These are phyloP conservation scores for Psilocybe tampanensis DNA, from an alignment of 768 basidiomycete genomes.

Conservation along the genomic window DNA sequence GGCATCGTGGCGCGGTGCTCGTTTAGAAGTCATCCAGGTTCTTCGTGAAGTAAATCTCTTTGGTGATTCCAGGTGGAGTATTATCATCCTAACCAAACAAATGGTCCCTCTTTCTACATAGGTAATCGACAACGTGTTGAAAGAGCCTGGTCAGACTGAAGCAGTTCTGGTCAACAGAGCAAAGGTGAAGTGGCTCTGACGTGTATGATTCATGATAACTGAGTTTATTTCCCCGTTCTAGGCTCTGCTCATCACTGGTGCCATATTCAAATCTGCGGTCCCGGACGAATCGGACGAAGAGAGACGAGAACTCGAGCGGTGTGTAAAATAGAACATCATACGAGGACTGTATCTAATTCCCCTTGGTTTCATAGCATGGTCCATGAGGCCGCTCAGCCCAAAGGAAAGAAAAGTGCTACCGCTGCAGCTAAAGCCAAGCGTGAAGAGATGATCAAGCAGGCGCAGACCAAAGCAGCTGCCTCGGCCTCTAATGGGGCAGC, in stretches of 20 bases:
- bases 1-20: constrained; percentile 96
- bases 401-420: constrained; percentile 52
- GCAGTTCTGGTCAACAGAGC: constrained; percentile 77
- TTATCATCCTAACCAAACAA: too few relatives aligned
- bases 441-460: constrained; percentile 40
- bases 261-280: constrained; percentile 81
- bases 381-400: constrained; percentile 80
- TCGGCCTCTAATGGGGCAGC: constrained; percentile 1
- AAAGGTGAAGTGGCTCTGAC: constrained; percentile 54
- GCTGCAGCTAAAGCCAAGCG: constrained; percentile 39
- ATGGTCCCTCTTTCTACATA: too few relatives aligned
- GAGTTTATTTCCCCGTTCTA: constrained; percentile 27
- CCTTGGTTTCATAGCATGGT: constrained; percentile 64
- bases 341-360: not conserved
- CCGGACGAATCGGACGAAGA: constrained; percentile 95
- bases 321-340: constrained; percentile 28
- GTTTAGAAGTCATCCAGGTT: constrained; percentile 92
- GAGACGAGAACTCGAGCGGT: constrained; percentile 93
- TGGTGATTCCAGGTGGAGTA: too few relatives aligned
- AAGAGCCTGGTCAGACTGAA: constrained; percentile 76
- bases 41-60: constrained; percentile 57
- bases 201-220: not conserved
- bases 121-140: constrained; percentile 82
- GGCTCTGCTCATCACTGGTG: constrained; percentile 88
- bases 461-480: constrained; percentile 20